Evolutionary conservation across 768 basidiomycete species (phyloP), one percentile per base, ranked within the genome.

Genomic region (Pholiota microspora): DNA sequence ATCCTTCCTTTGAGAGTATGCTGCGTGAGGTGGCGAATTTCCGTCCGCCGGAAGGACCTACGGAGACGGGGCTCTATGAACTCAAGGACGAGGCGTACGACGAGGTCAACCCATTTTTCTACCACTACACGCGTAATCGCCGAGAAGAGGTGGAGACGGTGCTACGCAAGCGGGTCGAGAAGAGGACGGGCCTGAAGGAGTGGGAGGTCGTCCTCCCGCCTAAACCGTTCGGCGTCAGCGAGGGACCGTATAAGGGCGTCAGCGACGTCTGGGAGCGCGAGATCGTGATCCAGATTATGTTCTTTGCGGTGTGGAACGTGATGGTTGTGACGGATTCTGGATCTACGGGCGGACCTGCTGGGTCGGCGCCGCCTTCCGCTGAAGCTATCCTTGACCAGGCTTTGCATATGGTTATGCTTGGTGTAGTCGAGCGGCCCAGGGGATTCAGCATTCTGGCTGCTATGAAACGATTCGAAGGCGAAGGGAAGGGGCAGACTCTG

Each of bases 101-200:
- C 57, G 90, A 97, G 59, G 89, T 98, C 59, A 90, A 98, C 63
- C 94, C 95, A 0, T 97, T 94, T 73, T 97, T 95, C 75, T 91
- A 89, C 65, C 95, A 98, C 66, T 98, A 97, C 68, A 88, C 92
- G 13, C 80, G 95, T 35, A 98, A 98, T 72, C 87, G 92, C 61
- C 82, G 94, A 35, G 92, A 96, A 62, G 92, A 94, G 66, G 96
- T 93, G 23, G 93, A 94, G 64, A 82, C 77, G 36, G 80, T 89
- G 3, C 72, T 95, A 45, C 78, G 83, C 56, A 80, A 77, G 45
- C 78, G 91, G 40, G 61, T 86, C 49, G 86, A 81, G 76, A 89
- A 86, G 75, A 77, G 76, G 59, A 80, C 78, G 0, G 82, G 67
- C 21, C 59, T 60, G 53, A 68, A 62, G 56, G 84, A 45, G 70